Percentiles rank a stretch among this genome's conserved stretches.
phyloP scores from a whole-genome alignment of 2,329 filamentous ascomycete species.

The Hirsutella minnesotensis region DNA sequence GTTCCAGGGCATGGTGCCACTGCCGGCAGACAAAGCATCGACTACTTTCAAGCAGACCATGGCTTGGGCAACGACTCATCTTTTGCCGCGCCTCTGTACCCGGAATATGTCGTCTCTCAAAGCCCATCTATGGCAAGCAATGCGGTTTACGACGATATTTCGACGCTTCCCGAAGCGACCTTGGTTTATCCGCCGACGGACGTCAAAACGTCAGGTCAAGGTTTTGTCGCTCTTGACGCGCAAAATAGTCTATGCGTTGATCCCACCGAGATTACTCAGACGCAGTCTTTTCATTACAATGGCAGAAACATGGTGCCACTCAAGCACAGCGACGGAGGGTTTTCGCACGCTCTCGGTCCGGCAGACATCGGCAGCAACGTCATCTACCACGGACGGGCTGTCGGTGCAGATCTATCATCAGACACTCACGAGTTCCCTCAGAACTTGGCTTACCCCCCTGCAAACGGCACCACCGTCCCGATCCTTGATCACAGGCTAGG shows the following conservation, averaged over 20 bases:
- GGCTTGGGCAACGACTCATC: neutral
- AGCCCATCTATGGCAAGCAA: constrained; percentile 6
- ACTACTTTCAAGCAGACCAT: neutral
- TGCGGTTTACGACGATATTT: neutral
- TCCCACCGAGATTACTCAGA: neutral
- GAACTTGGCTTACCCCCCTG: too few relatives aligned
- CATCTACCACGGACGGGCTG: too few relatives aligned
- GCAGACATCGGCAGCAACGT: too few relatives aligned
- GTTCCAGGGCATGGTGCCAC: too few relatives aligned
- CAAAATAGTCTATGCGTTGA: neutral
- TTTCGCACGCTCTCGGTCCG: too few relatives aligned
- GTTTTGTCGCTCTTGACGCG: neutral
- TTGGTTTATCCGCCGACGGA: neutral
- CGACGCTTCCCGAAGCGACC: neutral
- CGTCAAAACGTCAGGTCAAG: neutral
- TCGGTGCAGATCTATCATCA: too few relatives aligned
- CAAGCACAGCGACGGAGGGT: too few relatives aligned
- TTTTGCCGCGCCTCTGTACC: constrained; percentile 1
- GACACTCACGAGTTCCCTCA: too few relatives aligned
- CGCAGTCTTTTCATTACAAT: neutral
- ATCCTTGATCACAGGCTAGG: too few relatives aligned
- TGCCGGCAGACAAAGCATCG: too few relatives aligned
- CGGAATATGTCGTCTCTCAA: neutral
- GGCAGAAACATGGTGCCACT: neutral
- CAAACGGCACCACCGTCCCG: too few relatives aligned